Base-by-base conservation (phyloP, 805 yeast genomes). In the Kodamaea restingae region DNA sequence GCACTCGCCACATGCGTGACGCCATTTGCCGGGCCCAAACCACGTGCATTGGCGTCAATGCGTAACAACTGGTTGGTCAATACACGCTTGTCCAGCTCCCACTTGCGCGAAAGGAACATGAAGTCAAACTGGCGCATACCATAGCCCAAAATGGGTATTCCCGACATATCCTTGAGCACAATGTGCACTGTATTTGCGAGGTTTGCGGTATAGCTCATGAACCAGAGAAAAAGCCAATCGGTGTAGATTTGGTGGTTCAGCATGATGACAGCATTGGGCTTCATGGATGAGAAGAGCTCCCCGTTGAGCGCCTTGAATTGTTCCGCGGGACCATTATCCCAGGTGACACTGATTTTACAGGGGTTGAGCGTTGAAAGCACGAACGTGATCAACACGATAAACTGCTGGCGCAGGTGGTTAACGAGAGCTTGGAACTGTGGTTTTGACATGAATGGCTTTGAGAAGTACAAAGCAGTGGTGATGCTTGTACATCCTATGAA, bases 221-320 rank as follows among this genome's bases (percentile, higher is more conserved):
- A 91, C 98, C 98, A 91, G 40, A 88, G 49, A 51, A 77, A 88
- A 8, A 84, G 71, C 98, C 98, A 91, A 58, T 91, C 98, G 3
- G 91, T 80, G 58, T 91, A 91, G 17, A 91, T 82, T 63, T 90
- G 97, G 60, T 91, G 98, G 56, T 91, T 91, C n/a, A 93, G 78
- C 25, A 90, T 81, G 33, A 83, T 57, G 2, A 91, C 72, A 0
- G 85, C 71, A 28, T 79, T 72, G 15, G 75, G 75, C 6, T 39
- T 27, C 15, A 44, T 22, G 12, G 18, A 35, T 7, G 44, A 17
- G 18, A 15, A 18, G 29, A 47, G 29, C n/a, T 32, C 32, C 10
- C 33, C 26, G 31, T 21, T 33, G 7, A 32, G 42, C 20, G 24
- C 36, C 15, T 22, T 31, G 35, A 45, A 47, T 24, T 30, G 12